Base-by-base conservation (phyloP, 306 rosid species). In the Sicyos baderoa region DNA sequence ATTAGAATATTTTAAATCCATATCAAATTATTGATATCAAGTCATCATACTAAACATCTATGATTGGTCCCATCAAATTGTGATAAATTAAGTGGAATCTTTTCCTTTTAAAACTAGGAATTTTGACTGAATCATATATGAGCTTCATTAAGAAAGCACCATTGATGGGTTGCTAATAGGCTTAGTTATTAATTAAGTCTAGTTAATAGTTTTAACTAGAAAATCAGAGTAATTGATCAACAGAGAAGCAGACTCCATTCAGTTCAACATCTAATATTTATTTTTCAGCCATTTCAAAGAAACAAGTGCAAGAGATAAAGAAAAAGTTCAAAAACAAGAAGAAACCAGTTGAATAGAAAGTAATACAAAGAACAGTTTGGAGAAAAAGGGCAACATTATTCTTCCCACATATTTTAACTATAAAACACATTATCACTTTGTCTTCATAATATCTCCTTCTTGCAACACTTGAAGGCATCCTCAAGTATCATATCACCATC, bases 401-500 rank as follows among this genome's bases (percentile, higher is more conserved):
- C 35, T 29, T 29, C 35, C 35, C 35, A 29, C 7, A 40, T 16
- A 52, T 52, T 52, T 52, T 0, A 52, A n/a, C 23, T 52, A 0
- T 17, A 52, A 0, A n/a, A 16, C 6, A 52, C 22, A 16, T 17
- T 19, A 25, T 17, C 0, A 18, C 4, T 9, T 18, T 53, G 3
- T 10, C 27, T 19, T 54, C 60, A 35, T 35, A 35, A 9, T 4
- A 22, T 9, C 11, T 2, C 32, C 15, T 62, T 74, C 73, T 47
- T 66, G 16, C 71, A 68, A 13, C 76, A 71, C 10, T 45, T 1
- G 1, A 55, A 35, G 52, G 44, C 44, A 13, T 58, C 81, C n/a
- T 74, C 78, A 16, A 80, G 42, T 14, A 70, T 77, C 81, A 54
- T 58, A 48, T 73, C 52, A 37, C 53, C 68, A 63, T 73, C 76